Percentiles rank a stretch among this genome's conserved stretches.
Conservation (phyloP, 345 rosid species). For the Gossypium rotundifolium region DNA sequence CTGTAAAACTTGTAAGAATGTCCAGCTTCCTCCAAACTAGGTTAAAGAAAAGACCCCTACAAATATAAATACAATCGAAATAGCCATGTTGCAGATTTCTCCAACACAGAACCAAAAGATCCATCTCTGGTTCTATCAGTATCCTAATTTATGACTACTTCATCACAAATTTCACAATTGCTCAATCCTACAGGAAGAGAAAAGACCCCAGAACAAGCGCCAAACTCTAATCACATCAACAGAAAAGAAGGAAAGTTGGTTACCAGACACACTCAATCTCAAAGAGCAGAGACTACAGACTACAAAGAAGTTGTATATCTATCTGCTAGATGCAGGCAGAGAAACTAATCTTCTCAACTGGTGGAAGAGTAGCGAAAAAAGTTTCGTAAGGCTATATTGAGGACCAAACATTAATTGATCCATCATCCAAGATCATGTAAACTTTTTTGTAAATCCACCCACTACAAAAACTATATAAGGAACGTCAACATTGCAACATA, state of each 20-base stretch:
- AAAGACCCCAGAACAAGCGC: not conserved
- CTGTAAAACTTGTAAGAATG: not conserved
- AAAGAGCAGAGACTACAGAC: not conserved
- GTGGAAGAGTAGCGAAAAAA: not conserved
- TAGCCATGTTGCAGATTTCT: not conserved
- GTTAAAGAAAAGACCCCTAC: not conserved
- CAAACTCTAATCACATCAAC: not conserved
- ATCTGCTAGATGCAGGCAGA: not conserved
- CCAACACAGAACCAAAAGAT: not conserved
- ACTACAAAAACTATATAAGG: not conserved
- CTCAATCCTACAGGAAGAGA: not conserved
- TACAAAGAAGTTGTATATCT: not conserved
- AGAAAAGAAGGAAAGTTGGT: not conserved
- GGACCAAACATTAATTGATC: not conserved
- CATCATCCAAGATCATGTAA: not conserved
- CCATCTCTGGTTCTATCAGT: not conserved
- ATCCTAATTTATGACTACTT: not conserved
- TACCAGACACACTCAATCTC: not conserved
- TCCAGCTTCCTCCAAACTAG: not conserved
- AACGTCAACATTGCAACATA: not conserved
- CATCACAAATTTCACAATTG: too few species aligned
- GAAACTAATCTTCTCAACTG: conserved; percentile 6
- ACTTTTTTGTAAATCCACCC: not conserved
- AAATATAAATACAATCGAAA: not conserved
- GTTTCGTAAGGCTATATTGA: not conserved